Evolutionary conservation across 441 rosid species (phyloP), one percentile per base, ranked within the genome.

Genomic region (Syzygium malaccense): DNA sequence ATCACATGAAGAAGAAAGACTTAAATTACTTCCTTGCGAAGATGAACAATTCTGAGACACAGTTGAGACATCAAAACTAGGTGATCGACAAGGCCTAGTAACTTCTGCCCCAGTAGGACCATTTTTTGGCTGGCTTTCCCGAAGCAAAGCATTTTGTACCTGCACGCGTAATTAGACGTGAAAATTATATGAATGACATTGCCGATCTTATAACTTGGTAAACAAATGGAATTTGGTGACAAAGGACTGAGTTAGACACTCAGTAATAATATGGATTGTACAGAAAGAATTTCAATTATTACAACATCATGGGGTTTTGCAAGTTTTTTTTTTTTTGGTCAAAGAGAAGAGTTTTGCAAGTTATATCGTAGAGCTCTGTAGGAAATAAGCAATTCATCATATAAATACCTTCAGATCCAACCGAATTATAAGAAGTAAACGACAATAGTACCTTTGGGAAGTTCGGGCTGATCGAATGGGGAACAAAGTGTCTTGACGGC

Each of bases 61-160:
- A 23, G 26, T 49, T 33, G 32, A n/a, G 68, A 87, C 13, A 87
- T n/a, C 55, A 23, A 75, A 55, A 30, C 30, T 51, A 75, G 56
- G 14, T 32, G n/a, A 32, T 25, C 18, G 4, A 30, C 62, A 23
- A 79, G 41, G 12, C 83, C 91, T 93, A 97, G 91, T 97, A 97
- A 93, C 98, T 96, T 95, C 99, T 95, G 89, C 99, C 99, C 99
- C 99, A 97, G 87, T 95, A 97, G 80, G 97, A 96, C 99, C 99
- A 97, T 88, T 92, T 96, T 91, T 92, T 96, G 0, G 99, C 99
- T 18, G 98, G 97, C 93, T 96, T 97, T 78, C 98, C 98, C 1
- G 98, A 96, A 20, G 96, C 99, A 91, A 98, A 98, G 92, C 99
- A 98, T 45, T 85, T 90, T 12, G 98, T 95, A 49, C 98, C 99